These are phyloP conservation scores for Sarcocystis neurona DNA, from an alignment of 169 alveolate genomes.

Conservation along the genomic window DNA sequence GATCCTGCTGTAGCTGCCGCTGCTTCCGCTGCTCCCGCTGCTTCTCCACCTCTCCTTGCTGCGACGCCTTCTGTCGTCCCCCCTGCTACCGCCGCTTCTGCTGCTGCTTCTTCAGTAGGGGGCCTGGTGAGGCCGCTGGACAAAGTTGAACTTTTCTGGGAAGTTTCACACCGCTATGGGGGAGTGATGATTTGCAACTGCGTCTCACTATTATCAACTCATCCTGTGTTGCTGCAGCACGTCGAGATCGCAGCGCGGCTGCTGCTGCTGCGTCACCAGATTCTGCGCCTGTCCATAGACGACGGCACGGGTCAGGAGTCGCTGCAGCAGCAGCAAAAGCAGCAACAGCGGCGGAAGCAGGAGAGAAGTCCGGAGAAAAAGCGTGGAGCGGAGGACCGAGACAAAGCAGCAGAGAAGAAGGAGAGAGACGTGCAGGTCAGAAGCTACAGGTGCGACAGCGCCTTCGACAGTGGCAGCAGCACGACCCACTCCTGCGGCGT, in stretches of 20 bases:
- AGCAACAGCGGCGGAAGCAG: background rate
- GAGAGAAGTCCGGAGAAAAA: background rate
- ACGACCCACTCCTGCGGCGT: slow-evolving; percentile 5
- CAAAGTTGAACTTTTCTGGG: slow-evolving; percentile 48
- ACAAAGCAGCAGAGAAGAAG: no score
- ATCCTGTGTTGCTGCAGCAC: slow-evolving; percentile 64
- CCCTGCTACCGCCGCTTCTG: no score
- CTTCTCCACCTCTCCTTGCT: no score
- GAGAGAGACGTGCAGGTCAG: no score
- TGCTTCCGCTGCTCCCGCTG: no score
- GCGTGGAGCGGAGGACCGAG: background rate
- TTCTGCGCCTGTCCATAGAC: slow-evolving; percentile 59
- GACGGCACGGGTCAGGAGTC: background rate
- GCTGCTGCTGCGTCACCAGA: slow-evolving; percentile 68
- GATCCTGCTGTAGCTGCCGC: no score
- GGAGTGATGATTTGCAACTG: slow-evolving; percentile 69
- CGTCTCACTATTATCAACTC: slow-evolving; percentile 67
- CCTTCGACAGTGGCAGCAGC: background rate
- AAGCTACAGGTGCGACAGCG: no score
- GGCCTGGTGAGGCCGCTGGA: slow-evolving; percentile 54
- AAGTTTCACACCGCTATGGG: slow-evolving; percentile 62
- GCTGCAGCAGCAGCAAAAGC: slow-evolving; percentile 35
- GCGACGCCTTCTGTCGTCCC: no score
- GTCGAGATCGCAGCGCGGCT: slow-evolving; percentile 67
- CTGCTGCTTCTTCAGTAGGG: no score